Conservation (phyloP, 192 early-diverging fungal genomes). For the Coemansia sp. region DNA sequence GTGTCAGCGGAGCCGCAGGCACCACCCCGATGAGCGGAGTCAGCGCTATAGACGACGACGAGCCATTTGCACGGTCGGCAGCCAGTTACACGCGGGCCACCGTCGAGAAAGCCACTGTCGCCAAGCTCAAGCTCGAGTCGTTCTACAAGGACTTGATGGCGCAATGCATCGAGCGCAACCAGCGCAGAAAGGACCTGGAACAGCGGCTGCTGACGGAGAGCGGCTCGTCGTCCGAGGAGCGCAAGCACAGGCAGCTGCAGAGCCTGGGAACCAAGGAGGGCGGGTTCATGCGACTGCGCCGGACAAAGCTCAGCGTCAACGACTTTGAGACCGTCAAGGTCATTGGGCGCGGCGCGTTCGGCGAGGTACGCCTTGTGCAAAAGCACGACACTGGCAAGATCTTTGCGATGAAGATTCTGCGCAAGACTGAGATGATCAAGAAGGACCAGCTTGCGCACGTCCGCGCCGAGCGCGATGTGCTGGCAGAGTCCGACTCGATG, state of each 20-base stretch:
- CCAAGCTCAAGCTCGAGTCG: slow-evolving; percentile 89
- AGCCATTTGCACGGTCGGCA: slow-evolving; percentile 66
- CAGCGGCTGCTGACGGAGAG: slow-evolving; percentile 68
- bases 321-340: slow-evolving; percentile 97
- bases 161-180: slow-evolving; percentile 84
- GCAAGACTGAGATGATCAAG: slow-evolving; percentile 97
- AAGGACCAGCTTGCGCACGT: slow-evolving; percentile 99
- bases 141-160: slow-evolving; percentile 88
- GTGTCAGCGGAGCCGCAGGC: slow-evolving; percentile 31
- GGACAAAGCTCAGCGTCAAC: slow-evolving; percentile 82
- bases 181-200: slow-evolving; percentile 80
- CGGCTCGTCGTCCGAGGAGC: slow-evolving; percentile 77
- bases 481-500: slow-evolving; percentile 92
- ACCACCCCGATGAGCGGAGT: slow-evolving; percentile 2
- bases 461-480: slow-evolving; percentile 95
- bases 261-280: slow-evolving; percentile 86
- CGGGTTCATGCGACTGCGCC: slow-evolving; percentile 87
- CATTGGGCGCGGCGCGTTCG: slow-evolving; percentile 98
- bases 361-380: slow-evolving; percentile 96
- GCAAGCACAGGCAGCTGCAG: slow-evolving; percentile 79
- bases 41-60: slow-evolving; percentile 48
- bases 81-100: slow-evolving; percentile 76
- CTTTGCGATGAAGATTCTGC: slow-evolving; percentile 96
- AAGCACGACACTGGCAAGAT: slow-evolving; percentile 96
- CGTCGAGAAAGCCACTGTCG: slow-evolving; percentile 83